Conservation (phyloP, 2,329 filamentous ascomycete species). For the Verticillium isaacii region DNA sequence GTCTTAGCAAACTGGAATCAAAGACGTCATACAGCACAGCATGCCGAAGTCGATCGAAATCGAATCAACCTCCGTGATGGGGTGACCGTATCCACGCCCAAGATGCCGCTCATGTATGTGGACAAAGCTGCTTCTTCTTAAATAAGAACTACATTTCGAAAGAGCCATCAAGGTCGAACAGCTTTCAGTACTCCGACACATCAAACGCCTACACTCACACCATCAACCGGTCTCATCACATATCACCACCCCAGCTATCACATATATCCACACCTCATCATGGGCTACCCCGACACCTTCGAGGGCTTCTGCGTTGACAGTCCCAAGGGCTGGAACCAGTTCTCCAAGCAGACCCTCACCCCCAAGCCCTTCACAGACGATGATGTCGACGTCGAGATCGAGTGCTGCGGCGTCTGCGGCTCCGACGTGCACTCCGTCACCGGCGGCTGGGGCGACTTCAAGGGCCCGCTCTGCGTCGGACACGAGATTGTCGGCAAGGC, state of each 20-base stretch:
- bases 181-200: neutral
- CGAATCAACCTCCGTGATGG: too few species aligned
- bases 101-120: too few species aligned
- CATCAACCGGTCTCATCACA: neutral
- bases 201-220: neutral
- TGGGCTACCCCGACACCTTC: conserved; percentile 41
- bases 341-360: conserved; percentile 29
- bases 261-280: conserved; percentile 13
- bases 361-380: conserved; percentile 30
- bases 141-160: neutral
- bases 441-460: conserved; percentile 48
- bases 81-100: too few species aligned
- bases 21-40: too few species aligned
- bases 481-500: conserved; percentile 57
- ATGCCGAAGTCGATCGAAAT: too few species aligned
- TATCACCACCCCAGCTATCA: neutral
- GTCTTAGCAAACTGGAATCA: too few species aligned
- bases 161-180: neutral
- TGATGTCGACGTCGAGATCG: conserved; percentile 61
- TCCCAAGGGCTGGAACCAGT: conserved; percentile 36
- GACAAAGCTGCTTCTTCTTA: neutral
- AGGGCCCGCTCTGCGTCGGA: conserved; percentile 47
- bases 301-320: conserved; percentile 36
- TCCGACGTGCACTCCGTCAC: conserved; percentile 56
- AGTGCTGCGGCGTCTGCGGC: conserved; percentile 62